Conservation (phyloP, 495 filamentous ascomycete genomes). For the Xylaria curta region DNA sequence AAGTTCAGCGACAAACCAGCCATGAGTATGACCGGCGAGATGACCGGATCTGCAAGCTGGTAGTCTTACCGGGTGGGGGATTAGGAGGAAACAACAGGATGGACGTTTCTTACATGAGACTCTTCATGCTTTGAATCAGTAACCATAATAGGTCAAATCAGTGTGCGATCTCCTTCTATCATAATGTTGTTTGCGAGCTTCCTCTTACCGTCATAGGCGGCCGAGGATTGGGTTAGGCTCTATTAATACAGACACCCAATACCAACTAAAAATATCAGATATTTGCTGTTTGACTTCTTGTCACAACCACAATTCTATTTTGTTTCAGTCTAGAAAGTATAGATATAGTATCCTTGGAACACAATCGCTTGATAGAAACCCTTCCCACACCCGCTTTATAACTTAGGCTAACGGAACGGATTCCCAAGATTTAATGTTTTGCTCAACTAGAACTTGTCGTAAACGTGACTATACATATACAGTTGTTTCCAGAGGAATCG, state of each 20-base stretch:
- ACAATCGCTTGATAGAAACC: neutral
- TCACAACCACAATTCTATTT: neutral
- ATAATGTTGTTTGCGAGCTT: too few species aligned
- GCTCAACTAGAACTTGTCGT: neutral
- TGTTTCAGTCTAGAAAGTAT: neutral
- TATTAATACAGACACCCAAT: neutral
- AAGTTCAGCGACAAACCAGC: constrained; percentile 31
- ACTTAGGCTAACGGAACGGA: neutral
- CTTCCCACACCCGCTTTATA: neutral
- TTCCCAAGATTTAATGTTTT: neutral
- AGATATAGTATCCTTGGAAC: neutral
- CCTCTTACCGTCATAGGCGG: neutral
- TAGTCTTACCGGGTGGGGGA: neutral
- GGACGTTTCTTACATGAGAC: too few species aligned
- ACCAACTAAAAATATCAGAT: neutral
- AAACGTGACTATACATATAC: too few species aligned
- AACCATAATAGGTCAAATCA: neutral
- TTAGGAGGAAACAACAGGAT: neutral
- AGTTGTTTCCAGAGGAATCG: too few species aligned
- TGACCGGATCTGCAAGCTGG: constrained; percentile 4
- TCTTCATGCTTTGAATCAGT: neutral
- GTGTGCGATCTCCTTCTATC: neutral
- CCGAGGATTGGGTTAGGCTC: neutral
- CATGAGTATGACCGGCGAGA: neutral
- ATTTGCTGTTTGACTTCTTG: neutral